Base-by-base conservation (phyloP, 768 basidiomycete species). In the Imleria badia region DNA sequence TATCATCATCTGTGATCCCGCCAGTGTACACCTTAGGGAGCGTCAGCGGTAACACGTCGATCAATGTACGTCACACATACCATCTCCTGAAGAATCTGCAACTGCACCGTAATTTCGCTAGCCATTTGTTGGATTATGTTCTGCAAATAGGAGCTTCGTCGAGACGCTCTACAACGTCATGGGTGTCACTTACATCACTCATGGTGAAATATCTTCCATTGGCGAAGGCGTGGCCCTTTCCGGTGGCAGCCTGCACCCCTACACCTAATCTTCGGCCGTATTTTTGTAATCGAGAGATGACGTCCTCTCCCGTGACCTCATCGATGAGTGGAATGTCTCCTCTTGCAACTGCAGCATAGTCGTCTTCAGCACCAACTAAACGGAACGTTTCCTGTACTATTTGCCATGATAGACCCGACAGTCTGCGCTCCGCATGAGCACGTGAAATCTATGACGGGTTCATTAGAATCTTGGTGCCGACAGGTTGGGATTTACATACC, bases 121-220 rank as follows among this genome's bases (percentile, higher is more conserved):
- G 61, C 56, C 40, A 69, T 45, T 43, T 70, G 68, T 42, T 70
- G 67, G 35, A 69, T 51, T 22, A 69, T 19, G 26, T 48, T 62
- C 67, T 68, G 42, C 23, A 44, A 34, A 54, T 23, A 17, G 52
- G 8, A 46, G 13, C 9, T 31, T 48, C 26, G 19, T 41, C 26
- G 6, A 48, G 39, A 48, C 19, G 4, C 10, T 5, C 31, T 33
- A 33, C 19, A 34, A 34, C 22, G 15, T 13, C 26, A n/a, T 23
- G 15, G 33, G 17, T 31, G 34, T 31, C 20, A 74, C 85, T 60
- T 61, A 91, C 92, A 49, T 88, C 87, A 58, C 81, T 79, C 45
- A 92, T 68, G 13, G 79, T 70, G 48, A 84, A 77, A 67, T 89
- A 81, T 64, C 86, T 93, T n/a, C 95, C 95, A 62, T 98, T 96